A percentile compares a stretch with the other conserved stretches of the same genome.
Evolutionary conservation across 1,139 yeast species (phyloP).

Genomic region (Hansenula sp.): DNA sequence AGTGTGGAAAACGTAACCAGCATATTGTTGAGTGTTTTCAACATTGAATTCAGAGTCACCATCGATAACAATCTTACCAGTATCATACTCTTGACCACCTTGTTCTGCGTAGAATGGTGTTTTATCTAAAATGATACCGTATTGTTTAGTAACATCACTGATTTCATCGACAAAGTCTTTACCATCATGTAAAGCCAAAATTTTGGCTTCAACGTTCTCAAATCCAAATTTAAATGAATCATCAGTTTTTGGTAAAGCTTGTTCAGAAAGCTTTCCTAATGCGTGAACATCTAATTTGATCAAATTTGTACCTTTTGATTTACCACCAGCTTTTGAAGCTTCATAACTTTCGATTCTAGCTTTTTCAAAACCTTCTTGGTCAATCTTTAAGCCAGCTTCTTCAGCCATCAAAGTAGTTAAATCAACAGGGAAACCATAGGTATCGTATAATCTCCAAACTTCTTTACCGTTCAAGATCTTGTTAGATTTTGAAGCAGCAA

Average conservation of each 20-base stretch:
- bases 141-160: constrained; percentile 45
- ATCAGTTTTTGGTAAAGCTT: constrained; percentile 72
- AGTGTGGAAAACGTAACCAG: constrained; percentile 93
- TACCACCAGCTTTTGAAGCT: constrained; percentile 90
- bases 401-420: constrained; percentile 97
- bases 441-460: constrained; percentile 97
- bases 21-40: constrained; percentile 86
- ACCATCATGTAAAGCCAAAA: constrained; percentile 73
- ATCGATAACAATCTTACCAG: constrained; percentile 88
- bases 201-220: constrained; percentile 55
- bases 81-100: constrained; percentile 98
- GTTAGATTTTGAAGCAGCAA: constrained; percentile 68
- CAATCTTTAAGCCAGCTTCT: constrained; percentile 92
- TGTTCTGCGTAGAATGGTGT: constrained; percentile 97
- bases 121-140: constrained; percentile 79
- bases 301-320: constrained; percentile 50
- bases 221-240: constrained; percentile 72
- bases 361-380: constrained; percentile 84
- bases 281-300: constrained; percentile 90
- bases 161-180: constrained; percentile 49
- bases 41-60: constrained; percentile 86
- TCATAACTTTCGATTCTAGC: constrained; percentile 88
- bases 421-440: constrained; percentile 99
- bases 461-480: constrained; percentile 86
- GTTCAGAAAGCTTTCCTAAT: constrained; percentile 60